These are phyloP conservation scores for Neobulgaria alba DNA, from an alignment of 2,329 filamentous ascomycete genomes.

Conservation along the genomic window DNA sequence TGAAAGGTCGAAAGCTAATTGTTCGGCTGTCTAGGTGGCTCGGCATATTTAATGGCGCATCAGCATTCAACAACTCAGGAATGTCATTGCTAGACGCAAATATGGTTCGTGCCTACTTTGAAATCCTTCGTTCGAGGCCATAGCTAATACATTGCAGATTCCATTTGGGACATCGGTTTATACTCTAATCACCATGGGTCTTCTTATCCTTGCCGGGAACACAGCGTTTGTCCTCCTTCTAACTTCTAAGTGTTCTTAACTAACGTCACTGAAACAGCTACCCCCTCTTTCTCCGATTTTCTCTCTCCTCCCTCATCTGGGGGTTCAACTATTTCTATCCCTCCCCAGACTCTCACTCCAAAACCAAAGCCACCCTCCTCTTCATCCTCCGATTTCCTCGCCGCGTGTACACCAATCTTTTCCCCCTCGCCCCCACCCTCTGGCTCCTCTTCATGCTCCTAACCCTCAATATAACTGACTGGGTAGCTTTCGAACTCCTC, in stretches of 20 bases:
- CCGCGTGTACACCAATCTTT: constrained; percentile 54
- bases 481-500: constrained; percentile 56
- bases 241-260: background rate
- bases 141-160: background rate
- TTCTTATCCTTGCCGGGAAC: constrained; percentile 42
- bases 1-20: no score
- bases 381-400: constrained; percentile 48
- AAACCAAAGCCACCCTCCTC: constrained; percentile 35
- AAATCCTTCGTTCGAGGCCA: background rate
- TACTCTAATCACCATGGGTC: constrained; percentile 13
- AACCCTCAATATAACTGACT: constrained; percentile 52
- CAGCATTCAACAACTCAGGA: constrained; percentile 64
- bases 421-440: constrained; percentile 55
- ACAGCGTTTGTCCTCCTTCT: constrained; percentile 35
- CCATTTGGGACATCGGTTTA: constrained; percentile 31
- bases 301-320: constrained; percentile 44
- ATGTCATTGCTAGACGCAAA: constrained; percentile 60
- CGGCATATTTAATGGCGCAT: constrained; percentile 58
- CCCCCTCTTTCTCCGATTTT: constrained; percentile 52
- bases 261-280: constrained; percentile 34
- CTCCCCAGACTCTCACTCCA: constrained; percentile 24
- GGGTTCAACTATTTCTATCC: constrained; percentile 21
- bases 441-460: constrained; percentile 54
- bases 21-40: constrained; percentile 39
- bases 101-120: constrained; percentile 36